Evolutionary conservation across 352 stramenopile genomes (phyloP).

Genomic region (Globisporangium takayamanum): DNA sequence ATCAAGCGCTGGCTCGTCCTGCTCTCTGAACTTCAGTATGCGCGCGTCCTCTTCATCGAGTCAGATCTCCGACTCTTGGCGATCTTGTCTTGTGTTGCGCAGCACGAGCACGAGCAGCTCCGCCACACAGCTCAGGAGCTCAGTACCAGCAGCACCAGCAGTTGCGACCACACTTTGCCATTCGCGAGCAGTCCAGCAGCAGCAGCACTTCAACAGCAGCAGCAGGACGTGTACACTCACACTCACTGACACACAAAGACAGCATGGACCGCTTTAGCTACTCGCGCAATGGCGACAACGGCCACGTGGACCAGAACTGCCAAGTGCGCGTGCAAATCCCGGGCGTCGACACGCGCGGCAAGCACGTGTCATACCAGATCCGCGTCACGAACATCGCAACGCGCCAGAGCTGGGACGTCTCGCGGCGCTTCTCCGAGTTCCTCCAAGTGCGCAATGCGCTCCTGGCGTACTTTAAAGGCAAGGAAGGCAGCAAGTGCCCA

Average conservation of each 20-base stretch:
- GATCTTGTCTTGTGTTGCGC: neutral
- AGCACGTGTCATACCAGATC: constrained; percentile 68
- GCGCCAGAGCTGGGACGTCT: constrained; percentile 61
- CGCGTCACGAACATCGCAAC: constrained; percentile 60
- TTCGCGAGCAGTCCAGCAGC: neutral
- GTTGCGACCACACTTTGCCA: neutral
- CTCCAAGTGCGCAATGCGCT: constrained; percentile 63
- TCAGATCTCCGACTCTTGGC: constrained; percentile 5
- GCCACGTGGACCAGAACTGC: constrained; percentile 61
- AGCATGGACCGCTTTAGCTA: constrained; percentile 74
- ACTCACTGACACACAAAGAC: neutral
- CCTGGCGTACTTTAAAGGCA: constrained; percentile 49
- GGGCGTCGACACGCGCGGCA: constrained; percentile 27
- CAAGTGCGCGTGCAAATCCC: constrained; percentile 63
- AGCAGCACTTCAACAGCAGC: neutral
- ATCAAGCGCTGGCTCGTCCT: neutral
- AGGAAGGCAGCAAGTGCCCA: constrained; percentile 57
- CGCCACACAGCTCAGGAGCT: neutral
- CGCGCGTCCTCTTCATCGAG: neutral
- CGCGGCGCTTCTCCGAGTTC: constrained; percentile 81
- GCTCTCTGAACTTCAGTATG: neutral
- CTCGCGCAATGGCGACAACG: constrained; percentile 67
- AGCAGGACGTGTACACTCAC: constrained; percentile 1
- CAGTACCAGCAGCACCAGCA: no score
- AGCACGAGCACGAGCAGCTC: neutral